phyloP scores from a whole-genome alignment of 768 basidiomycete genomes.

The Naganishia vaughanmartiniae region DNA sequence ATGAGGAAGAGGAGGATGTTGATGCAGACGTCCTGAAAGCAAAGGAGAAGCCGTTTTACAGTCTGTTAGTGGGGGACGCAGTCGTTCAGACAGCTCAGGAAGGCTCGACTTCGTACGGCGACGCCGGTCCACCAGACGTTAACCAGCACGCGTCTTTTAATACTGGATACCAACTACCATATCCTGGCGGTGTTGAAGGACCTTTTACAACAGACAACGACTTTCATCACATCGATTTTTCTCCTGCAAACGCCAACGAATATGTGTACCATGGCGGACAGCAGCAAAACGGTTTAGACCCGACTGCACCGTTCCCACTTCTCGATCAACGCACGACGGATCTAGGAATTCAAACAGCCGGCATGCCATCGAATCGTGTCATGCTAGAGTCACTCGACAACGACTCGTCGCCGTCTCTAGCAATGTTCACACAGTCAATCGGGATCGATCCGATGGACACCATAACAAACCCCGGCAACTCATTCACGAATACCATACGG shows the following conservation, averaged over 20 bases:
- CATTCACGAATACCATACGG: neutral
- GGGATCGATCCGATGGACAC: constrained; percentile 1
- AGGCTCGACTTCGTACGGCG: neutral
- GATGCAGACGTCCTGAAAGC: constrained; percentile 8
- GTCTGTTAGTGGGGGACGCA: neutral
- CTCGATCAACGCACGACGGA: neutral
- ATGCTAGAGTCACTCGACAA: neutral
- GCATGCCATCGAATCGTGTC: neutral
- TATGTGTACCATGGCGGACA: neutral
- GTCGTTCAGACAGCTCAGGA: neutral
- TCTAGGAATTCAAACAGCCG: neutral
- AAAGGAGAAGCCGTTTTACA: constrained; percentile 16
- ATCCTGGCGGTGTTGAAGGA: neutral
- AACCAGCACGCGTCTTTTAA: neutral
- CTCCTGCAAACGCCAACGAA: neutral
- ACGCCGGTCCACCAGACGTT: neutral
- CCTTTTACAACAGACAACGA: neutral
- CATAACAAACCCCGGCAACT: neutral
- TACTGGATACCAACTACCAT: constrained; percentile 8
- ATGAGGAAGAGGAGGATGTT: neutral
- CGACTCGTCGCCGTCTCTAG: neutral
- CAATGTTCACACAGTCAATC: constrained; percentile 1
- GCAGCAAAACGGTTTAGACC: neutral
- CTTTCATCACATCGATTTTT: neutral
- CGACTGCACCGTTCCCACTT: neutral